Conservation (phyloP, 2,329 filamentous ascomycete species). For the Cladophialophora immunda region DNA sequence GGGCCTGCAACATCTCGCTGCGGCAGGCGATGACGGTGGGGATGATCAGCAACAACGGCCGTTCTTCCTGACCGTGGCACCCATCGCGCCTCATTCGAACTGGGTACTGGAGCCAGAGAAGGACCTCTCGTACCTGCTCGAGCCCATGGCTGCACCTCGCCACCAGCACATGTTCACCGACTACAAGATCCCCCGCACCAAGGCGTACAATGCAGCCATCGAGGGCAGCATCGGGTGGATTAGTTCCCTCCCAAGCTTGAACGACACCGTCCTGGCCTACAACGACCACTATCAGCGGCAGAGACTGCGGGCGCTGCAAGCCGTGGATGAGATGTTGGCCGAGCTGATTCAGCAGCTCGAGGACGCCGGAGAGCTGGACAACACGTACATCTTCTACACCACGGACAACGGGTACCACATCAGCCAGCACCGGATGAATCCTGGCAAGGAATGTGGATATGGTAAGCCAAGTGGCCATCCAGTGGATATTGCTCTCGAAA, state of each 20-base stretch:
- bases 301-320: constrained; percentile 60
- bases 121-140: constrained; percentile 48
- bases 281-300: constrained; percentile 62
- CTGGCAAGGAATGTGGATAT: constrained; percentile 66
- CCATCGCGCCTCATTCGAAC: constrained; percentile 72
- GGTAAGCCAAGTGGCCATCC: constrained; percentile 54
- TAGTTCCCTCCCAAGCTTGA: constrained; percentile 52
- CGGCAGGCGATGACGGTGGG: too few species aligned
- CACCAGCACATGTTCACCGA: constrained; percentile 70
- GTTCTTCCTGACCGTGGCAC: constrained; percentile 73
- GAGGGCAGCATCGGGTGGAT: constrained; percentile 61
- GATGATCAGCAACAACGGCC: too few species aligned
- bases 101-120: constrained; percentile 9
- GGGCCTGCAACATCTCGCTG: constrained; percentile 55
- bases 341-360: constrained; percentile 54
- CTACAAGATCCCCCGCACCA: constrained; percentile 66
- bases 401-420: constrained; percentile 70
- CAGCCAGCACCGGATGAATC: constrained; percentile 66
- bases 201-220: constrained; percentile 71
- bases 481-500: background rate
- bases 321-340: constrained; percentile 65
- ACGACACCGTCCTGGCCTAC: constrained; percentile 57
- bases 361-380: constrained; percentile 53
- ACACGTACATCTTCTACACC: constrained; percentile 69
- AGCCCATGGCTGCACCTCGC: constrained; percentile 66